Evolutionary conservation across 768 basidiomycete species (phyloP).

Genomic region (Calocera viscosa): DNA sequence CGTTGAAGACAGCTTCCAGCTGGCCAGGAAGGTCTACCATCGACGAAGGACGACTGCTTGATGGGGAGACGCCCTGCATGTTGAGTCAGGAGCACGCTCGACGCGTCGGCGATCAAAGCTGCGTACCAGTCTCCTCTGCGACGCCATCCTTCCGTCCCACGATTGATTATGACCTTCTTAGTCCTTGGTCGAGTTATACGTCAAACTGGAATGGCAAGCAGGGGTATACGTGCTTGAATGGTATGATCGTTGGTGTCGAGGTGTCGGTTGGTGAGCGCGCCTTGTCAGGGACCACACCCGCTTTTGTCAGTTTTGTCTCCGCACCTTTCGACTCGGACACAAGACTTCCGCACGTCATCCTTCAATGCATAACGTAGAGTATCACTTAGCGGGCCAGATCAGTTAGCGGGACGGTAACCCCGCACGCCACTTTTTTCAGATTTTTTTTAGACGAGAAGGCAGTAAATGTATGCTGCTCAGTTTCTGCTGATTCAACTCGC

Average conservation of each 20-base stretch:
- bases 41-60: not conserved
- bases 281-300: not conserved
- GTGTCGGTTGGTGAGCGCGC: not conserved
- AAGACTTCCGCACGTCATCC: too few relatives aligned
- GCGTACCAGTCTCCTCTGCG: not conserved
- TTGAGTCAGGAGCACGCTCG: not conserved
- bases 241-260: not conserved
- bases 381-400: too few relatives aligned
- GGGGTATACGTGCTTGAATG: not conserved
- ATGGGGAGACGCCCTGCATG: not conserved
- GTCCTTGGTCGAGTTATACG: not conserved
- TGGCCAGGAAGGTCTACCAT: constrained; percentile 2
- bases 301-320: not conserved
- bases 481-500: too few relatives aligned
- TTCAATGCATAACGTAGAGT: too few relatives aligned
- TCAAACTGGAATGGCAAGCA: not conserved
- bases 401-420: too few relatives aligned
- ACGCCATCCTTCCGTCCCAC: not conserved
- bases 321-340: not conserved
- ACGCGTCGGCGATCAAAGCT: not conserved
- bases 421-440: too few relatives aligned
- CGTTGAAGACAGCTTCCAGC: constrained; percentile 1
- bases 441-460: too few relatives aligned
- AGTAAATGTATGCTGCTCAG: too few relatives aligned
- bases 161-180: not conserved